phyloP scores from a whole-genome alignment of 345 rosid species.

The Clausena lansium region DNA sequence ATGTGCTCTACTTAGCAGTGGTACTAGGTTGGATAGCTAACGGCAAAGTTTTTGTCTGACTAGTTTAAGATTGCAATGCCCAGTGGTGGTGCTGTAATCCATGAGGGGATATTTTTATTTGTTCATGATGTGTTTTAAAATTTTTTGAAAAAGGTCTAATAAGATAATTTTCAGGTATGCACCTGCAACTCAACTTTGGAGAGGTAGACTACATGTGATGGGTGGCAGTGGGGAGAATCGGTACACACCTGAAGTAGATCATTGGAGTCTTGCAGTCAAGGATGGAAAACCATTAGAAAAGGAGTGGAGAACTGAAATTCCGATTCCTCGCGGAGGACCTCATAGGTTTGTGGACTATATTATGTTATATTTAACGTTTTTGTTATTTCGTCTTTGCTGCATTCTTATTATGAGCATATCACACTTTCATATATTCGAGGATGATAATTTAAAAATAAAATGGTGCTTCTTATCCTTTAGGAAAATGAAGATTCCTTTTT shows the following conservation, averaged over 20 bases:
- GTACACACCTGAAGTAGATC: conserved; percentile 79
- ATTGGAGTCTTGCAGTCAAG: conserved; percentile 91
- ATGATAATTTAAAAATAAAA: background rate
- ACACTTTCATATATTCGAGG: background rate
- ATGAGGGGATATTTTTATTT: background rate
- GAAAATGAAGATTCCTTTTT: background rate
- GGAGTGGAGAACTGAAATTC: conserved; percentile 87
- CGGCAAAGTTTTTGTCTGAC: background rate
- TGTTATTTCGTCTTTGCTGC: conserved; percentile 2
- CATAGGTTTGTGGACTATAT: conserved; percentile 58
- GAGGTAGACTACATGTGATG: conserved; percentile 99
- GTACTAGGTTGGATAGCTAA: background rate
- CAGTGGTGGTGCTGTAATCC: background rate
- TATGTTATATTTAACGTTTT: background rate
- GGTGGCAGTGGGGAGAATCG: conserved; percentile 97
- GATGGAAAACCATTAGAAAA: conserved; percentile 80
- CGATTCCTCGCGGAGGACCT: conserved; percentile 98
- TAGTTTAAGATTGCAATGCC: background rate
- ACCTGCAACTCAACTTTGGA: conserved; percentile 96
- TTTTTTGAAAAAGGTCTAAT: background rate
- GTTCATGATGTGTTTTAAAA: conserved; percentile 1
- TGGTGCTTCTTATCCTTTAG: background rate
- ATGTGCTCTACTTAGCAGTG: background rate
- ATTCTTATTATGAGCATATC: background rate
- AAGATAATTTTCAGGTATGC: conserved; percentile 66